Evolutionary conservation across 495 filamentous ascomycete genomes (phyloP).

Genomic region (Pyronema domesticum): DNA sequence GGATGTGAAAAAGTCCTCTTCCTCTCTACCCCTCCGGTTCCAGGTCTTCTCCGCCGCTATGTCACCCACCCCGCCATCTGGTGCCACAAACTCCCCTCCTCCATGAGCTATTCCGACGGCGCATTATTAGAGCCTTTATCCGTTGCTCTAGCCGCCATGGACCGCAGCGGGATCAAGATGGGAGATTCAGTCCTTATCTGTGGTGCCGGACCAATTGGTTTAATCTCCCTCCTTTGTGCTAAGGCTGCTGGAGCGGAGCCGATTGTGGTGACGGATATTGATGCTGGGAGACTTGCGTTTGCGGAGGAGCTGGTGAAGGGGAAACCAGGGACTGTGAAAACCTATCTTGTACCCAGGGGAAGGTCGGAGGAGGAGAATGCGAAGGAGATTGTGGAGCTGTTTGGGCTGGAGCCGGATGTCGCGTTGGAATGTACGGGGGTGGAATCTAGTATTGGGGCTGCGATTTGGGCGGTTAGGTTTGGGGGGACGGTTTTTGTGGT

Average conservation of each 20-base stretch:
- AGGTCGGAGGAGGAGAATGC: constrained; percentile 53
- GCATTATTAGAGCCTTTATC: constrained; percentile 73
- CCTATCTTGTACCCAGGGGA: constrained; percentile 54
- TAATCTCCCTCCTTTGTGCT: constrained; percentile 66
- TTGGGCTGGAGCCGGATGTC: constrained; percentile 56
- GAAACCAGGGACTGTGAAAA: constrained; percentile 35
- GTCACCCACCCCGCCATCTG: constrained; percentile 81
- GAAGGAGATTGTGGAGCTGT: constrained; percentile 42
- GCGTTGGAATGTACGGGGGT: constrained; percentile 83
- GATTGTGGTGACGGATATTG: constrained; percentile 82
- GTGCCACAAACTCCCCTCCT: constrained; percentile 77
- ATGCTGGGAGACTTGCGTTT: constrained; percentile 63
- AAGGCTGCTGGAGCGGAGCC: constrained; percentile 70
- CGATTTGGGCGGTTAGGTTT: constrained; percentile 77
- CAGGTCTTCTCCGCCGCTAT: constrained; percentile 77
- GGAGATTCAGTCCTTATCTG: constrained; percentile 75
- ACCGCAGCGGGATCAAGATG: constrained; percentile 56
- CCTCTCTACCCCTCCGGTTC: constrained; percentile 72
- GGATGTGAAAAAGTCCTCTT: constrained; percentile 72
- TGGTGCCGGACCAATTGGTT: constrained; percentile 77
- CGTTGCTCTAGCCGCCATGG: constrained; percentile 68
- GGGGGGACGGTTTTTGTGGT: constrained; percentile 89
- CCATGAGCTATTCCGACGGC: constrained; percentile 78
- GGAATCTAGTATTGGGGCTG: constrained; percentile 67
- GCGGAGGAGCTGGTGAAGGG: constrained; percentile 59